Percentiles rank a stretch among this genome's conserved stretches.
Conservation (phyloP, 148 eudicot genomes). For the Arbutus unedo region DNA sequence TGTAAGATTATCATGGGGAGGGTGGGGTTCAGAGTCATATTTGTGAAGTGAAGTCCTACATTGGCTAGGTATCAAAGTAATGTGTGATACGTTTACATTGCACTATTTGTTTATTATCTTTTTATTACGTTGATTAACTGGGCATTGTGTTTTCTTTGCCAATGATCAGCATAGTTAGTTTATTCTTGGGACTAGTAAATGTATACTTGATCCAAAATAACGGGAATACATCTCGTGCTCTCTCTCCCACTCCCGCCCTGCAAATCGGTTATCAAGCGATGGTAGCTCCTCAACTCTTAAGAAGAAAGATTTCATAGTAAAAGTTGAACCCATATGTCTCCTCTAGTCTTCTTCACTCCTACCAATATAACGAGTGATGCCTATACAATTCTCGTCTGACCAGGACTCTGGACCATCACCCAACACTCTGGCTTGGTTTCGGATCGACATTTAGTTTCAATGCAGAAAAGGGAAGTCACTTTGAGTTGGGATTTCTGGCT, state of each 20-base stretch:
- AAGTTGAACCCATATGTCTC: neutral
- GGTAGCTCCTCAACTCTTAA: neutral
- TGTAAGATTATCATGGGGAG: neutral
- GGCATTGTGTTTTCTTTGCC: neutral
- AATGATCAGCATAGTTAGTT: neutral
- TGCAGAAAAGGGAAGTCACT: neutral
- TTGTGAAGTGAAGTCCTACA: neutral
- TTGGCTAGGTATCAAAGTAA: neutral
- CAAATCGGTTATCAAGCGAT: neutral
- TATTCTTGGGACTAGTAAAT: neutral
- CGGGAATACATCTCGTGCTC: neutral
- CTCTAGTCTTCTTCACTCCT: neutral
- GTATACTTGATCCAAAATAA: neutral
- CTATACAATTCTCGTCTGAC: neutral
- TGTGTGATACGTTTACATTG: neutral
- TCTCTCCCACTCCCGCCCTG: neutral
- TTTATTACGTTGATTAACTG: neutral
- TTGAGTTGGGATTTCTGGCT: neutral
- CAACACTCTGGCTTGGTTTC: neutral
- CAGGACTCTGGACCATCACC: neutral
- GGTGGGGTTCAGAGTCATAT: neutral
- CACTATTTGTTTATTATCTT: neutral
- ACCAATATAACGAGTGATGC: neutral
- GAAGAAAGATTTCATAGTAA: neutral
- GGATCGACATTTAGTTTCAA: neutral